Evolutionary conservation across 495 filamentous ascomycete genomes (phyloP), one percentile per base, ranked within the genome.

Genomic region (Podospora pseudopauciseta): DNA sequence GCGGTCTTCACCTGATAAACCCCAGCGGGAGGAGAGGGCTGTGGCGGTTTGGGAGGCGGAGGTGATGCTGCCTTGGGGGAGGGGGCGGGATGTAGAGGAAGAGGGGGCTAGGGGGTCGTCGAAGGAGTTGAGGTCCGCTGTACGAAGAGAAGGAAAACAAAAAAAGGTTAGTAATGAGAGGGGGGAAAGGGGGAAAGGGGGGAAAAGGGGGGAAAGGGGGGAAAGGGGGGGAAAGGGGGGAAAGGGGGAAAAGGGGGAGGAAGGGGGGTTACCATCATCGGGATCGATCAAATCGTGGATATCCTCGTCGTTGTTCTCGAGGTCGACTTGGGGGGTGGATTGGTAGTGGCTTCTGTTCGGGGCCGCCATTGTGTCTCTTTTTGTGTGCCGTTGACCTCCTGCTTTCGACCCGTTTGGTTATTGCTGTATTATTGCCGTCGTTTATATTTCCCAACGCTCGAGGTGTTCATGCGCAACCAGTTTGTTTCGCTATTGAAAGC

Each of bases 1-100:
- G n/a, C 95, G 92, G 82, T 99, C 96, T 73, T 97, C 93, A 67
- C 95, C 95, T 58, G 89, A 89, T 74, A 97, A 95, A n/a, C 23
- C 23, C 55, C n/a, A 20, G 28, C 89, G 89, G 44, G 92, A 94
- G 53, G 92, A 96, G 67, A 97, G 89, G 79, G 93, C 91, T 78
- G 77, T 80, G 73, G 86, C 80, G 76, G 80, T 49, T 11, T 49
- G 39, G 34, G 68, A 62, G 27, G 69, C 79, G 39, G 81, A 79
- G 16, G 80, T 75, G 16, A 73, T 73, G 56, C 72, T 67, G 74
- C 88, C 27, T 30, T 49, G 6, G 67, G 91, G 88, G 68, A 96
- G 81, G 49, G 91, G 92, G 23, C 89, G 84, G 70, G 89, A 89
- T 76, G 92, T 89, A 68, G 90, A 88, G 58, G 87, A 80, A 63